Evolutionary conservation across 2,329 filamentous ascomycete genomes (phyloP).

Genomic region (Didymella sp.): DNA sequence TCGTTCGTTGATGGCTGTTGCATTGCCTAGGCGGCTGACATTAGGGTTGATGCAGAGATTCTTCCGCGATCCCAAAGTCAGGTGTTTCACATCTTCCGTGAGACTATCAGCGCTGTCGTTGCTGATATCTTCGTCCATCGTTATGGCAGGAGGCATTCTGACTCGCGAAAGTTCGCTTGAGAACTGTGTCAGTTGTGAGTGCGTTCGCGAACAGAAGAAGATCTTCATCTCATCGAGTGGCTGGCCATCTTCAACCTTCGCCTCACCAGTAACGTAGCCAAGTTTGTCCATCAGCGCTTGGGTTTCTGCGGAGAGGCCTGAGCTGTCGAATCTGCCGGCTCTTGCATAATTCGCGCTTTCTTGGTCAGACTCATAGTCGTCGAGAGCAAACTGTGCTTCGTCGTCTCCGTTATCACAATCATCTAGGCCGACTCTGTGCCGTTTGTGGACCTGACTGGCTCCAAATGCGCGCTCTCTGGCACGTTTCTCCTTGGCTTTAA

Average conservation of each 20-base stretch:
- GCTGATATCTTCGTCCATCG: conserved; percentile 28
- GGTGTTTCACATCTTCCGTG: conserved; percentile 74
- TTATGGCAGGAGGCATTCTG: conserved; percentile 73
- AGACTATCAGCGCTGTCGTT: conserved; percentile 36
- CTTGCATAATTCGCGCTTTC: conserved; percentile 50
- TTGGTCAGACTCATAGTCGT: conserved; percentile 73
- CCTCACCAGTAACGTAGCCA: conserved; percentile 42
- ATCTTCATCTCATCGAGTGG: conserved; percentile 77
- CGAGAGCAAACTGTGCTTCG: conserved; percentile 76
- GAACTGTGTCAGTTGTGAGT: conserved; percentile 91
- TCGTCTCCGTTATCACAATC: conserved; percentile 40
- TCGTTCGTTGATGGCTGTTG: conserved; percentile 88
- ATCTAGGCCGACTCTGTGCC: conserved; percentile 34
- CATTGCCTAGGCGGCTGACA: conserved; percentile 71
- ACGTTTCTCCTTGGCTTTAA: conserved; percentile 68
- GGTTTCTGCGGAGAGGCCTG: conserved; percentile 75
- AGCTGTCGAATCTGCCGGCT: conserved; percentile 35
- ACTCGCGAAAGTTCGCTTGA: conserved; percentile 81
- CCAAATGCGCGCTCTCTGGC: conserved; percentile 59
- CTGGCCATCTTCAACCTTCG: conserved; percentile 57
- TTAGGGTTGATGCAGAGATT: conserved; percentile 88
- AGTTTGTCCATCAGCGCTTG: conserved; percentile 72
- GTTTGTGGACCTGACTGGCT: conserved; percentile 58
- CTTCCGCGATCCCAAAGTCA: conserved; percentile 85
- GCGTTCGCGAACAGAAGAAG: conserved; percentile 90